Evolutionary conservation across 768 basidiomycete genomes (phyloP).

Genomic region (Rhodotorula babjevae): DNA sequence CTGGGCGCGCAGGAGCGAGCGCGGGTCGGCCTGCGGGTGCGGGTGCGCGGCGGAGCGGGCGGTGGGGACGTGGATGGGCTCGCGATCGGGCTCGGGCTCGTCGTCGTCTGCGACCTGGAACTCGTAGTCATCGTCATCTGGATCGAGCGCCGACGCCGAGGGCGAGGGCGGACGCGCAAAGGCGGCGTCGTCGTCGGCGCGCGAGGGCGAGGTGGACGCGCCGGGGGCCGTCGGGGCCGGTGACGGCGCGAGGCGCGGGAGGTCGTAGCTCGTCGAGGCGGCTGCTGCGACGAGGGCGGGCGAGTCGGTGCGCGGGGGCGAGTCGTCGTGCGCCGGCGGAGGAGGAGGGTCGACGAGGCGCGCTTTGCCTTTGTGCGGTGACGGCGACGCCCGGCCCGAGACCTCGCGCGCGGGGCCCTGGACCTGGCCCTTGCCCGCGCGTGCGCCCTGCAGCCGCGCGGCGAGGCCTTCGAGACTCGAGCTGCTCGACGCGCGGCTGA

Average conservation of each 20-base stretch:
- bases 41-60: constrained; percentile 10
- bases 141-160: background rate
- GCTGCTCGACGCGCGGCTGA: background rate
- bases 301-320: too few relatives aligned
- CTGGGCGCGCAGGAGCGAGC: constrained; percentile 31
- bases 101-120: background rate
- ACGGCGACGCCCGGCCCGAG: background rate
- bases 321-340: background rate
- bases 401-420: background rate
- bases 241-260: background rate
- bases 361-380: background rate
- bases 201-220: background rate
- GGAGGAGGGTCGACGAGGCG: too few relatives aligned
- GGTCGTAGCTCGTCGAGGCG: background rate
- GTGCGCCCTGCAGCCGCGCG: background rate
- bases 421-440: constrained; percentile 4
- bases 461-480: constrained; percentile 26
- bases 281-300: background rate
- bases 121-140: constrained; percentile 2
- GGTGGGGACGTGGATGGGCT: background rate
- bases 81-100: constrained; percentile 10
- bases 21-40: too few relatives aligned
- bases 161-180: background rate
- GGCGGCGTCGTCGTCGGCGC: background rate
- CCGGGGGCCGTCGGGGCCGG: background rate